Percentiles rank a stretch among this genome's conserved stretches.
These are phyloP conservation scores for Boletus tylopilopsis DNA, from an alignment of 768 basidiomycete species.

Conservation along the genomic window DNA sequence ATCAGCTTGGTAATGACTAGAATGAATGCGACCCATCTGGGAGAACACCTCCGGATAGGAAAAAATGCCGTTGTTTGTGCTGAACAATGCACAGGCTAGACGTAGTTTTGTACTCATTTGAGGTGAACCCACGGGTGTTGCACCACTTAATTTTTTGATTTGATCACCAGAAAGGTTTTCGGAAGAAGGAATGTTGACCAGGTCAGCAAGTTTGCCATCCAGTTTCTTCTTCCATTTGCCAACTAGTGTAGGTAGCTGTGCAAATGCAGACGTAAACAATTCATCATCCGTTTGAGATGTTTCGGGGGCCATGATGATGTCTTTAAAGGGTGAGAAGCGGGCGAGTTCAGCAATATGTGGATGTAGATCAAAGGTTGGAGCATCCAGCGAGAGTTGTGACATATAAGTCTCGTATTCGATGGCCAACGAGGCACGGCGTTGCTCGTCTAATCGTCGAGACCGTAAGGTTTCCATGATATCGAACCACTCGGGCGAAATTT, in stretches of 20 bases:
- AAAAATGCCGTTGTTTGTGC: not conserved
- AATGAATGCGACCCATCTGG: not conserved
- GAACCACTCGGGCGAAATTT: conserved; percentile 2
- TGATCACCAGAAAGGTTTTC: not conserved
- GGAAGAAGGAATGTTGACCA: conserved; percentile 8
- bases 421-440: conserved; percentile 5
- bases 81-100: conserved; percentile 12
- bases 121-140: too few species aligned
- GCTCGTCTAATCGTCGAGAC: not conserved
- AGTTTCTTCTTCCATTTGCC: conserved; percentile 9
- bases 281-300: not conserved
- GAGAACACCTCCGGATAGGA: not conserved
- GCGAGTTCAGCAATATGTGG: conserved; percentile 14
- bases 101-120: not conserved
- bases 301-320: conserved; percentile 5
- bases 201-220: not conserved
- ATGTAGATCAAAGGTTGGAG: conserved; percentile 4
- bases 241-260: conserved; percentile 7
- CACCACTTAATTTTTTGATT: not conserved
- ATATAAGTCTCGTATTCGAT: conserved; percentile 12
- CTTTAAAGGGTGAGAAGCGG: conserved; percentile 9
- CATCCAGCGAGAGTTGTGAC: not conserved
- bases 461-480: conserved; percentile 2
- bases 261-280: conserved; percentile 10
- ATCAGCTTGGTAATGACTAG: not conserved